These are phyloP conservation scores for Xylariaceae sp. DNA, from an alignment of 2,329 filamentous ascomycete genomes.

Conservation along the genomic window DNA sequence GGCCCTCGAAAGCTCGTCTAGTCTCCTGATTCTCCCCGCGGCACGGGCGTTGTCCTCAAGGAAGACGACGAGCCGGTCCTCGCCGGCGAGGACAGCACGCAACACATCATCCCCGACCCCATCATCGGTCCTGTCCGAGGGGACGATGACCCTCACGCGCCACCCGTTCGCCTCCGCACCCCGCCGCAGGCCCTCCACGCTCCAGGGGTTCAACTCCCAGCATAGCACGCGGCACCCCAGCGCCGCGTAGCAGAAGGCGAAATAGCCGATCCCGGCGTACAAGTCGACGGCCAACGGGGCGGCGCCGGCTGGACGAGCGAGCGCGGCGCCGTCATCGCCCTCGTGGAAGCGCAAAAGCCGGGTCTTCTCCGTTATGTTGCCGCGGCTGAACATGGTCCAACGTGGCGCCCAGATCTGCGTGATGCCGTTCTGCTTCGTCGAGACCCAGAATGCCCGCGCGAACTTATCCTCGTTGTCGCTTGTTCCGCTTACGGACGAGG, in stretches of 20 bases:
- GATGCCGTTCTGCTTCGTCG: slow-evolving; percentile 73
- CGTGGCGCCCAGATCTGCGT: slow-evolving; percentile 80
- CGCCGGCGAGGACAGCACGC: slow-evolving; percentile 37
- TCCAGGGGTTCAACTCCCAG: slow-evolving; percentile 90
- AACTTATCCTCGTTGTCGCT: slow-evolving; percentile 49
- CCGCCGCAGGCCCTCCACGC: slow-evolving; percentile 73
- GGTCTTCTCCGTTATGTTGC: slow-evolving; percentile 86
- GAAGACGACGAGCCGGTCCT: slow-evolving; percentile 61
- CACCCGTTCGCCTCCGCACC: slow-evolving; percentile 69
- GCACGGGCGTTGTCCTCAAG: slow-evolving; percentile 63
- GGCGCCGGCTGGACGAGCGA: slow-evolving; percentile 8
- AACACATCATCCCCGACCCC: slow-evolving; percentile 36
- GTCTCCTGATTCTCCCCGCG: slow-evolving; percentile 36
- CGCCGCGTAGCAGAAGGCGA: slow-evolving; percentile 76
- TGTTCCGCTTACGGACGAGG: slow-evolving; percentile 9
- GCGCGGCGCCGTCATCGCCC: neutral
- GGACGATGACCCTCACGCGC: slow-evolving; percentile 51
- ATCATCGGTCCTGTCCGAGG: neutral
- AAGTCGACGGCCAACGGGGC: slow-evolving; percentile 65
- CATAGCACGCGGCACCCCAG: slow-evolving; percentile 71
- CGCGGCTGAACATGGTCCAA: slow-evolving; percentile 92
- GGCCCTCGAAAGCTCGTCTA: slow-evolving; percentile 30
- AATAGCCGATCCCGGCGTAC: slow-evolving; percentile 92
- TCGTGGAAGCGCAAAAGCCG: slow-evolving; percentile 60
- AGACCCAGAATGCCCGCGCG: slow-evolving; percentile 69